Base-by-base conservation (phyloP, 2,329 filamentous ascomycete species). In the Paecilomyces niveus region DNA sequence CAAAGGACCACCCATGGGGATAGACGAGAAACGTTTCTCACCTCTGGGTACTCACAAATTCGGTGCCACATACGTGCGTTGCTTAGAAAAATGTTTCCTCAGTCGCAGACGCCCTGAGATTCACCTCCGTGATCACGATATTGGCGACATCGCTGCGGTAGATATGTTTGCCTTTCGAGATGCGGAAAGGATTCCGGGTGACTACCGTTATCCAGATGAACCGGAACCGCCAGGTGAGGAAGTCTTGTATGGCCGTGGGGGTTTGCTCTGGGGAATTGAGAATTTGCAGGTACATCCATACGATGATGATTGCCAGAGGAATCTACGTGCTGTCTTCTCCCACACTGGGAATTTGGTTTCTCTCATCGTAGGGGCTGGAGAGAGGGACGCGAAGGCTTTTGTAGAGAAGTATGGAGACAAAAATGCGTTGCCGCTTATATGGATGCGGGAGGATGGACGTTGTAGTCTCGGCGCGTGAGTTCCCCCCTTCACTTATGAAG, bases 401-500 rank as follows among this genome's bases (percentile, higher is more conserved):
- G 57, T 62, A 3, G 58, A 69, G n/a, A 63, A 65, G 21, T 57
- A 75, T 57, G 72, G 71, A 39, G 59, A 67, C 2, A 53, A 67
- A 33, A 63, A 68, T 33, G 66, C 70, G 6, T 63, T 76, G 55
- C 73, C 73, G 10, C 59, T 77, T 56, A 77, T 77, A 74, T 77
- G 74, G 68, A 62, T 66, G 13, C 77, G 73, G 70, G 67, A 67
- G 64, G 69, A 73, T 58, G 68, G 63, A 2, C 62, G 70, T 54
- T 76, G 72, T 58, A 67, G 67, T 50, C 64, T 75, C 35, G 75
- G 75, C 62, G 68, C 71, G 74, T 76, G 55, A 71, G 74, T 71
- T 5, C 51, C 24, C 22, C 24, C 24, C 15, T 8, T 35, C 2
- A 18, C 3, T 15, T 31, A 45, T 31, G 54, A n/a, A 54, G 26